Evolutionary conservation across 345 rosid genomes (phyloP).

Genomic region (Salix arbutifolia): DNA sequence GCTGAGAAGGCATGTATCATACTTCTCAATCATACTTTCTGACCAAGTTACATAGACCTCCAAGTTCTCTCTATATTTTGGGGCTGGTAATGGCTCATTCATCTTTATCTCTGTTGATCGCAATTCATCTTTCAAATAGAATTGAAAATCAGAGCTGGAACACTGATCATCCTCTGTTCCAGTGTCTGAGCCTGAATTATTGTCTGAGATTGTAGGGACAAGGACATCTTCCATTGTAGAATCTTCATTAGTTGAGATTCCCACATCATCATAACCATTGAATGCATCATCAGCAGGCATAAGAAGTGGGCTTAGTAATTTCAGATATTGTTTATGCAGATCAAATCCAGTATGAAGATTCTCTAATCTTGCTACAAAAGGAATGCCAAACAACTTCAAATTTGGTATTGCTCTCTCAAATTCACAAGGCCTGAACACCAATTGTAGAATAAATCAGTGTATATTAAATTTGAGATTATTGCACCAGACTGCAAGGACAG

Average conservation of each 20-base stretch:
- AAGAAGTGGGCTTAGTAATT: constrained; percentile 18
- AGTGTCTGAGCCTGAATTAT: constrained; percentile 22
- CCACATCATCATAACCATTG: constrained; percentile 30
- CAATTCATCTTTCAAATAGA: constrained; percentile 16
- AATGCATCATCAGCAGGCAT: constrained; percentile 18
- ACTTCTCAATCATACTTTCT: constrained; percentile 13
- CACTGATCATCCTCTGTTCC: constrained; percentile 29
- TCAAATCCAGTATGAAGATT: constrained; percentile 16
- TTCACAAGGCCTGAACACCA: constrained; percentile 22
- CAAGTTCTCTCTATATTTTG: background rate
- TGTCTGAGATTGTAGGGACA: constrained; percentile 23
- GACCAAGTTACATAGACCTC: constrained; percentile 18
- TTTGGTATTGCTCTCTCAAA: constrained; percentile 7
- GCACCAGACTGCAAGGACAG: background rate
- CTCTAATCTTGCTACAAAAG: constrained; percentile 44
- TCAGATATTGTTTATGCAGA: constrained; percentile 16
- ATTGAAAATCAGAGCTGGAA: constrained; percentile 31
- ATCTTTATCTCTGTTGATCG: constrained; percentile 11
- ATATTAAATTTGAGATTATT: background rate
- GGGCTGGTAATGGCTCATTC: constrained; percentile 1
- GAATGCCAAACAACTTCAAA: constrained; percentile 45
- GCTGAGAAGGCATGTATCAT: constrained; percentile 19
- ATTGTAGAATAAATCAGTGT: constrained; percentile 6
- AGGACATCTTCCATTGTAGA: constrained; percentile 33
- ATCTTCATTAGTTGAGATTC: constrained; percentile 29